Conservation (phyloP, 2,329 filamentous ascomycete species). For the Alternaria triticina region DNA sequence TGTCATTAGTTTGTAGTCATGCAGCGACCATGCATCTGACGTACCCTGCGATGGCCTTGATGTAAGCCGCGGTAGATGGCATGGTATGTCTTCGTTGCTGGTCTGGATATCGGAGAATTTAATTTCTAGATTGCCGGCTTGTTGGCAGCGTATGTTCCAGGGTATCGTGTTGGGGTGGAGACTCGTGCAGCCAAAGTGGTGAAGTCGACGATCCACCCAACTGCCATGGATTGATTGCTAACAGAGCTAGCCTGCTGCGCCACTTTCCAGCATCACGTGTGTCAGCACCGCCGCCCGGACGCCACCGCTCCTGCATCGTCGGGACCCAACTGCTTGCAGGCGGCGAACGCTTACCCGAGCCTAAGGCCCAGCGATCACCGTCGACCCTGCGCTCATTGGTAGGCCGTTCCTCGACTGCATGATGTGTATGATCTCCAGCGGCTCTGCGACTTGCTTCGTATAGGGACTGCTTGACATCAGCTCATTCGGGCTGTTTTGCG, state of each 20-base stretch:
- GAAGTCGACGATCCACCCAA: constrained; percentile 10
- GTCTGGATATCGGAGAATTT: neutral
- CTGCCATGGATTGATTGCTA: constrained; percentile 1
- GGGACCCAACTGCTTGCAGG: neutral
- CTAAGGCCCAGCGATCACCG: neutral
- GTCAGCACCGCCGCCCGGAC: constrained; percentile 1
- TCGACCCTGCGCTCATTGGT: neutral
- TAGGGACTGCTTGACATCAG: constrained; percentile 29
- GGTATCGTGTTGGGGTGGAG: constrained; percentile 3
- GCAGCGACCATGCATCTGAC: constrained; percentile 12
- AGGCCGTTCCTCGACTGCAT: constrained; percentile 6
- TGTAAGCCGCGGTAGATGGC: constrained; percentile 37
- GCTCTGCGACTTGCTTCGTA: constrained; percentile 36
- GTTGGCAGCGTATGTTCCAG: neutral
- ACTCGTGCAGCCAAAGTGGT: constrained; percentile 6
- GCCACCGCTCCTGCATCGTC: constrained; percentile 2
- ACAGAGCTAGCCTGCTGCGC: constrained; percentile 9
- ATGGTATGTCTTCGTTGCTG: constrained; percentile 20
- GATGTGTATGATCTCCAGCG: constrained; percentile 16
- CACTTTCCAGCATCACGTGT: neutral
- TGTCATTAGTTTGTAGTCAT: constrained; percentile 25
- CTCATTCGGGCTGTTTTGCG: constrained; percentile 22
- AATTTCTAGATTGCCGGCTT: neutral
- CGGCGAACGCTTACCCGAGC: constrained; percentile 10
- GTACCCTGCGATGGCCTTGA: constrained; percentile 46